Conservation (phyloP, 1,284 basidiomycete species). For the Leccinum griseonigrum region DNA sequence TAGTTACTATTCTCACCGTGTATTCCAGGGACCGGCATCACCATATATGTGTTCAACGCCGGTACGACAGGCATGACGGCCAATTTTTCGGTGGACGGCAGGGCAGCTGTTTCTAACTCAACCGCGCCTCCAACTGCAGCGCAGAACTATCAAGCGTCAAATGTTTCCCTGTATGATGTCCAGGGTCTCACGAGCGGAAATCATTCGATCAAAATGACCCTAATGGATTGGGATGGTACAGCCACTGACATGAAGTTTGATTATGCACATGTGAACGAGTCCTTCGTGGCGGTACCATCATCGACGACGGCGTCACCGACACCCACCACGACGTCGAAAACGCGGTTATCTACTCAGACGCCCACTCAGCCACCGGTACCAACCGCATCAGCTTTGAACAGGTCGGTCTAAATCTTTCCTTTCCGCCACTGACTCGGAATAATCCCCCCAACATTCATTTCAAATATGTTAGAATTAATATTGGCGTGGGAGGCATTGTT, state of each 20-base stretch:
- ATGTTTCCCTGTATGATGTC: constrained; percentile 16
- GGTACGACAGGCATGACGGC: constrained; percentile 21
- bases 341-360: constrained; percentile 7
- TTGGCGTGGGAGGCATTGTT: constrained; percentile 12
- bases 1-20: background rate
- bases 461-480: constrained; percentile 5
- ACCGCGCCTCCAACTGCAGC: constrained; percentile 9
- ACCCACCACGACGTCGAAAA: constrained; percentile 7
- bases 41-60: constrained; percentile 20
- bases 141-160: constrained; percentile 18
- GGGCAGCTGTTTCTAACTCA: constrained; percentile 3
- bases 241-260: constrained; percentile 28
- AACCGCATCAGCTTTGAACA: background rate
- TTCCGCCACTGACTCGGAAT: background rate
- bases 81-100: constrained; percentile 21
- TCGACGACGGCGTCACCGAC: background rate
- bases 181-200: constrained; percentile 19
- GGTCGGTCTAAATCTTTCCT: constrained; percentile 9
- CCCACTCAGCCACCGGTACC: constrained; percentile 1
- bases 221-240: constrained; percentile 20
- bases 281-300: constrained; percentile 10
- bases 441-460: background rate
- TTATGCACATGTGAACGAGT: constrained; percentile 26
- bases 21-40: constrained; percentile 15
- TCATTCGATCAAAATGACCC: constrained; percentile 22